Conservation (phyloP, 2,329 filamentous ascomycete species). For the Aureobasidium pullulans region DNA sequence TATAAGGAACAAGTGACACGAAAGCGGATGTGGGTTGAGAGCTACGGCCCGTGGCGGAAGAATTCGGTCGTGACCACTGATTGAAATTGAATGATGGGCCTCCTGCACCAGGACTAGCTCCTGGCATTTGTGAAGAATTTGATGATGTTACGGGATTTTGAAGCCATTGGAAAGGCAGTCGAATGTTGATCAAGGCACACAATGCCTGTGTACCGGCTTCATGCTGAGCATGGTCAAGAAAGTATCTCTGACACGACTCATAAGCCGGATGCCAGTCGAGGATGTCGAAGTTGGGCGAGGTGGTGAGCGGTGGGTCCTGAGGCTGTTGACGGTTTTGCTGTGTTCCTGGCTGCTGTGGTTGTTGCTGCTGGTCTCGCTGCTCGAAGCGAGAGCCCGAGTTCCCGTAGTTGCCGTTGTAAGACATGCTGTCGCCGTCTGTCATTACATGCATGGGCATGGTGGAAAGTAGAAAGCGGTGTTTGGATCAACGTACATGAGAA, state of each 20-base stretch:
- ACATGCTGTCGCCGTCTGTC: conserved; percentile 11
- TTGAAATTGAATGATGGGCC: conserved; percentile 22
- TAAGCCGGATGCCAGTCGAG: conserved; percentile 91
- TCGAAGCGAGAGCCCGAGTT: background rate
- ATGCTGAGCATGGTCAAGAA: conserved; percentile 85
- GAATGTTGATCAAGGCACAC: conserved; percentile 86
- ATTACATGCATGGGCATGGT: conserved; percentile 12
- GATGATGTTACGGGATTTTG: conserved; percentile 41
- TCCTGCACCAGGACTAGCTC: background rate
- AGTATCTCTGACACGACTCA: conserved; percentile 83
- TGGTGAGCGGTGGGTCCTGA: conserved; percentile 24
- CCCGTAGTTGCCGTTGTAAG: background rate
- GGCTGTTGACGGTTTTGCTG: background rate
- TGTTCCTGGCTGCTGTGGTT: background rate
- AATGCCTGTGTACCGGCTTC: conserved; percentile 76
- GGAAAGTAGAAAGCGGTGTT: background rate
- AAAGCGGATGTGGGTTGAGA: conserved; percentile 26
- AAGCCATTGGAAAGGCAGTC: conserved; percentile 72
- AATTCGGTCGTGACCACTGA: conserved; percentile 29
- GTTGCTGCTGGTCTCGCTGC: conserved; percentile 5
- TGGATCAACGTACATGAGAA: background rate
- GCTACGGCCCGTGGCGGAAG: conserved; percentile 30
- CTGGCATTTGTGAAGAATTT: conserved; percentile 16
- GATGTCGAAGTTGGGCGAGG: conserved; percentile 59
- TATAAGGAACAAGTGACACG: conserved; percentile 77